A percentile compares a stretch with the other conserved stretches of the same genome.
Evolutionary conservation across 805 yeast species (phyloP).

Genomic region (Jamesozyma jinghongensis): DNA sequence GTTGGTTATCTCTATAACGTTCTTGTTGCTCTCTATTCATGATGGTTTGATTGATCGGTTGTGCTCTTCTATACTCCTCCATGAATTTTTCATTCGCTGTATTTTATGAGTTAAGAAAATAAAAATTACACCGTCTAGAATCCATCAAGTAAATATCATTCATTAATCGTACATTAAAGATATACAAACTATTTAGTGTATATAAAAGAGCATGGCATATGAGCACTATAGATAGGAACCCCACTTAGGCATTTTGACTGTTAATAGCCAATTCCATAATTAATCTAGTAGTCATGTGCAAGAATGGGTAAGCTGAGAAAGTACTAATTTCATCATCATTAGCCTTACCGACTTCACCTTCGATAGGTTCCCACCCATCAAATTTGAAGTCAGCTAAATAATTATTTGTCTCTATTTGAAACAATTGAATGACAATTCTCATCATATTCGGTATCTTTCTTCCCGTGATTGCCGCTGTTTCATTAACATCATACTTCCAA

Average conservation of each 20-base stretch:
- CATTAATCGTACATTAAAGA: conserved; percentile 1
- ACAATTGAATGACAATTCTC: conserved; percentile 95
- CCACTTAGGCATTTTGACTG: conserved; percentile 3
- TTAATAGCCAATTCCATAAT: conserved; percentile 97
- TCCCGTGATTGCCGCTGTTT: conserved; percentile 5
- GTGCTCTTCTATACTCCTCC: background rate
- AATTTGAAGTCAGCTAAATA: conserved; percentile 94
- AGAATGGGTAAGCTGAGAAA: conserved; percentile 91
- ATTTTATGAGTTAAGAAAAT: no score
- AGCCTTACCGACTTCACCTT: conserved; percentile 51
- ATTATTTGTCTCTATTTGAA: conserved; percentile 92
- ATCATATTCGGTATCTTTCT: conserved; percentile 62
- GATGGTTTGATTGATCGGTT: background rate
- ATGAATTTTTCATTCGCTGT: no score
- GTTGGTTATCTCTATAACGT: conserved; percentile 19
- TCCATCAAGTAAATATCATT: no score
- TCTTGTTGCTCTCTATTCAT: conserved; percentile 22
- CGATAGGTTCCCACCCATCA: conserved; percentile 77
- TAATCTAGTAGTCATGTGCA: conserved; percentile 82
- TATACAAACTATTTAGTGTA: no score
- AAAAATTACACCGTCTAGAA: no score
- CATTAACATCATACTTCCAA: conserved; percentile 60
- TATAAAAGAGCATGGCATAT: background rate
- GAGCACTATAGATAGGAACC: no score
- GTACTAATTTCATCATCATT: conserved; percentile 38